These are phyloP conservation scores for Ilex asprella DNA, from an alignment of 257 asterid genomes.

Conservation along the genomic window DNA sequence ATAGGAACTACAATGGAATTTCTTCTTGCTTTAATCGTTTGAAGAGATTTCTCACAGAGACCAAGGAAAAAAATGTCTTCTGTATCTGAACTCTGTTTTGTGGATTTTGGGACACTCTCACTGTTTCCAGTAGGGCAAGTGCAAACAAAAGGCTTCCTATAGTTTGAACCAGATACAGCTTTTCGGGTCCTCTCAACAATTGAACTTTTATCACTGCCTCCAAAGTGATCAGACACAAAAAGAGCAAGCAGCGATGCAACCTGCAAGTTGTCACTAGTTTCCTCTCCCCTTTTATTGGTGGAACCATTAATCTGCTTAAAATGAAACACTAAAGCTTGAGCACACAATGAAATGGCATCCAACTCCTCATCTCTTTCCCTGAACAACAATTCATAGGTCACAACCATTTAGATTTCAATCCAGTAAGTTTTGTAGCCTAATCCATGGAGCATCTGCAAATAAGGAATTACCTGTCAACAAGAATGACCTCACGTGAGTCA, in stretches of 20 bases:
- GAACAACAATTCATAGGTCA: constrained; percentile 18
- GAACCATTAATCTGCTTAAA: constrained; percentile 55
- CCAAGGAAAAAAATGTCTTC: constrained; percentile 54
- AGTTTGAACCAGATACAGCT: constrained; percentile 67
- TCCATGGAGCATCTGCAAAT: neutral
- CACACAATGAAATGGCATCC: constrained; percentile 61
- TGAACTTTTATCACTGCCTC: constrained; percentile 83
- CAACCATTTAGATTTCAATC: neutral
- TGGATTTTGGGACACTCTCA: constrained; percentile 19
- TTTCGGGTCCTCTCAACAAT: constrained; percentile 59
- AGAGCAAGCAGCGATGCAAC: constrained; percentile 81
- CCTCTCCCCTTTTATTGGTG: constrained; percentile 24
- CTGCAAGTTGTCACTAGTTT: constrained; percentile 45
- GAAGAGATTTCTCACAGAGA: constrained; percentile 68
- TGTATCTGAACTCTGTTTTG: constrained; percentile 26
- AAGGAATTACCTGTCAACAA: constrained; percentile 68
- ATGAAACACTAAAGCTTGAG: constrained; percentile 51
- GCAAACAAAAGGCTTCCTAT: constrained; percentile 74
- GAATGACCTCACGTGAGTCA: constrained; percentile 74
- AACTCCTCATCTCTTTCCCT: constrained; percentile 83
- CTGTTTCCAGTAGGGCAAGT: constrained; percentile 64
- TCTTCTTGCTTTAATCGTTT: constrained; percentile 47
- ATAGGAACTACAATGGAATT: constrained; percentile 75
- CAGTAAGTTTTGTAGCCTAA: no score
- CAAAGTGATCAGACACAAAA: constrained; percentile 91